Evolutionary conservation across 129 eudicot genomes (phyloP).

Genomic region (Sambucus nigra): DNA sequence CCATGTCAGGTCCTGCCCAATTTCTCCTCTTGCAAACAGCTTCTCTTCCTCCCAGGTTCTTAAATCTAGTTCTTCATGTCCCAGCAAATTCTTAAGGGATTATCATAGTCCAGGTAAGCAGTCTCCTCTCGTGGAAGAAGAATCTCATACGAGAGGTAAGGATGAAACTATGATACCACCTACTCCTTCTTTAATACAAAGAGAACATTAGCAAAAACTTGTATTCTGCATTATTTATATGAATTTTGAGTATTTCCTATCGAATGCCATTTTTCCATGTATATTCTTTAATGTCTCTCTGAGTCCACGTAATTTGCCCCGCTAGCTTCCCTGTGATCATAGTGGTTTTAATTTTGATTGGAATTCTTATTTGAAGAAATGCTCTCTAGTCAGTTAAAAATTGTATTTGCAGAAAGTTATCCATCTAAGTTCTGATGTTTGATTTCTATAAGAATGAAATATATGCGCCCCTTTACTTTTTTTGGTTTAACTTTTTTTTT

Average conservation of each 20-base stretch:
- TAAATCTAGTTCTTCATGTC: conserved; percentile 38
- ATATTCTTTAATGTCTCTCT: conserved; percentile 12
- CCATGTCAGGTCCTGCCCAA: conserved; percentile 30
- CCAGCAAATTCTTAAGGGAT: conserved; percentile 33
- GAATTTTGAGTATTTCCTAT: conserved; percentile 5
- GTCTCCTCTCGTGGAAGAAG: conserved; percentile 26
- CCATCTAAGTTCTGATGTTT: neutral
- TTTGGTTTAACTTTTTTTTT: neutral
- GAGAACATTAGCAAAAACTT: conserved; percentile 30
- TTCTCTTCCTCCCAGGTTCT: conserved; percentile 16
- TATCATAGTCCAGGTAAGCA: conserved; percentile 27
- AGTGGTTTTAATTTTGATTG: conserved; percentile 12
- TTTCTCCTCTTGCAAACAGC: conserved; percentile 31
- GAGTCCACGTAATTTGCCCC: conserved; percentile 7
- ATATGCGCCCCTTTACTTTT: neutral
- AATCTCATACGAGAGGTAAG: conserved; percentile 20
- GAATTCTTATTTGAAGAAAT: conserved; percentile 1
- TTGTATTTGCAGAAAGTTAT: neutral
- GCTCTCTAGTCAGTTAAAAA: conserved; percentile 1
- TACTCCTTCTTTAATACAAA: conserved; percentile 37
- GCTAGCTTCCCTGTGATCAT: neutral
- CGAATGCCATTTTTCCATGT: conserved; percentile 8
- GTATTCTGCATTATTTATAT: conserved; percentile 3
- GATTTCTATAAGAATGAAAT: neutral
- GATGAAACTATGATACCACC: conserved; percentile 62